These are phyloP conservation scores for Blepharisma japonicum DNA, from an alignment of 73 alveolate species.

Conservation along the genomic window DNA sequence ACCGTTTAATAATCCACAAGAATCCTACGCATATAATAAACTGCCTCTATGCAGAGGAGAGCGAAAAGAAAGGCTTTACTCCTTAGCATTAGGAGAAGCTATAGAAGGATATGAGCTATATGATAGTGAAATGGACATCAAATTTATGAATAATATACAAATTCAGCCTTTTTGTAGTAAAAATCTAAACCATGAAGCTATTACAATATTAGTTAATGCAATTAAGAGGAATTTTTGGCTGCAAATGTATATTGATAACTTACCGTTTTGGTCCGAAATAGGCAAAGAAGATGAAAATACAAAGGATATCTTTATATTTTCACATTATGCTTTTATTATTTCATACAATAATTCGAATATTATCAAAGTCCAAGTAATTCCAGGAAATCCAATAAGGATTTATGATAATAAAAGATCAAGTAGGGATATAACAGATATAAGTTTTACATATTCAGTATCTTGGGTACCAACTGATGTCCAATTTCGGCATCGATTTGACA, in stretches of 20 bases:
- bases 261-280: slow-evolving; percentile 4
- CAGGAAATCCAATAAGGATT: background rate
- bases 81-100: slow-evolving; percentile 21
- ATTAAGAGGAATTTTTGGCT: slow-evolving; percentile 14
- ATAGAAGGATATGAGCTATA: slow-evolving; percentile 35
- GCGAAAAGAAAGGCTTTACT: background rate
- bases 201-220: background rate
- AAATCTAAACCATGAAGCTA: background rate
- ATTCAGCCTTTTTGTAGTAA: slow-evolving; percentile 9
- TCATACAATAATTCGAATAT: background rate
- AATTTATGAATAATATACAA: background rate
- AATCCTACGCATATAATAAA: slow-evolving; percentile 11
- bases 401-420: background rate
- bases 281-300: background rate
- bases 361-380: background rate
- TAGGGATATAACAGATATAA: slow-evolving; percentile 30
- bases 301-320: background rate
- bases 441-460: slow-evolving; percentile 39
- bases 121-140: slow-evolving; percentile 18
- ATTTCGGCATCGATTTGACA: slow-evolving; percentile 36
- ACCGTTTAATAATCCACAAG: slow-evolving; percentile 30
- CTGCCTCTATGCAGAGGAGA: slow-evolving; percentile 29
- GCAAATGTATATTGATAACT: slow-evolving; percentile 32
- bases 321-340: background rate
- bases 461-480: slow-evolving; percentile 46